Conservation (phyloP, 108 stramenopile species). For the Skeletonema potamos region DNA sequence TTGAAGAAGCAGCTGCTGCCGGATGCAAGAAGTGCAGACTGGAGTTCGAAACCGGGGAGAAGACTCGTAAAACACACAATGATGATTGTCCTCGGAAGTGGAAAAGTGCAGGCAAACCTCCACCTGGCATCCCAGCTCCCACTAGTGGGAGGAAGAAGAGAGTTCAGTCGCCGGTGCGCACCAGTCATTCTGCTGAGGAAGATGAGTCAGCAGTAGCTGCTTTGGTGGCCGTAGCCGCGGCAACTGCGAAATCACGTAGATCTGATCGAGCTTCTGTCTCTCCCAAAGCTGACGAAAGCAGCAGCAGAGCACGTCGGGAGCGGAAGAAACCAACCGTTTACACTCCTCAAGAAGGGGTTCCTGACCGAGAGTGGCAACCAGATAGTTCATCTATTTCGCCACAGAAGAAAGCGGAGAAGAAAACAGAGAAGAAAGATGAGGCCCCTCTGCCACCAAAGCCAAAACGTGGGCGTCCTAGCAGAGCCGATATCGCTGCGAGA, state of each 20-base stretch:
- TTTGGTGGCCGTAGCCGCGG: slow-evolving; percentile 15
- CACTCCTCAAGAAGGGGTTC: slow-evolving; percentile 17
- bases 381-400: slow-evolving; percentile 1
- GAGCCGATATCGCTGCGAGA: not conserved
- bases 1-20: slow-evolving; percentile 13
- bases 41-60: slow-evolving; percentile 19
- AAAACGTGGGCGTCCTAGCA: slow-evolving; percentile 1
- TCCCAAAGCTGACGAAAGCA: slow-evolving; percentile 5
- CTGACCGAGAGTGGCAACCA: slow-evolving; percentile 11
- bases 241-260: slow-evolving; percentile 1
- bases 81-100: slow-evolving; percentile 24
- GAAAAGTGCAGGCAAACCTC: slow-evolving; percentile 17
- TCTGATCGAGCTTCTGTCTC: not conserved
- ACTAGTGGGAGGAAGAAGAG: slow-evolving; percentile 3
- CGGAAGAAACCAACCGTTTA: slow-evolving; percentile 38
- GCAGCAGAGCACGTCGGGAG: slow-evolving; percentile 20
- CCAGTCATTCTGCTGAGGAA: not conserved
- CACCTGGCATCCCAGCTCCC: slow-evolving; percentile 14
- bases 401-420: slow-evolving; percentile 1
- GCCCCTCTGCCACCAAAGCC: not conserved
- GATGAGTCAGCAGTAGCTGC: slow-evolving; percentile 10
- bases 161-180: not conserved
- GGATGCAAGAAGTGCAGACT: slow-evolving; percentile 18
- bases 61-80: slow-evolving; percentile 17
- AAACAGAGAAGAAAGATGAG: slow-evolving; percentile 6